A percentile compares a stretch with the other conserved stretches of the same genome.
These are phyloP conservation scores for Pythium chondricola DNA, from an alignment of 352 stramenopile genomes.

Conservation along the genomic window DNA sequence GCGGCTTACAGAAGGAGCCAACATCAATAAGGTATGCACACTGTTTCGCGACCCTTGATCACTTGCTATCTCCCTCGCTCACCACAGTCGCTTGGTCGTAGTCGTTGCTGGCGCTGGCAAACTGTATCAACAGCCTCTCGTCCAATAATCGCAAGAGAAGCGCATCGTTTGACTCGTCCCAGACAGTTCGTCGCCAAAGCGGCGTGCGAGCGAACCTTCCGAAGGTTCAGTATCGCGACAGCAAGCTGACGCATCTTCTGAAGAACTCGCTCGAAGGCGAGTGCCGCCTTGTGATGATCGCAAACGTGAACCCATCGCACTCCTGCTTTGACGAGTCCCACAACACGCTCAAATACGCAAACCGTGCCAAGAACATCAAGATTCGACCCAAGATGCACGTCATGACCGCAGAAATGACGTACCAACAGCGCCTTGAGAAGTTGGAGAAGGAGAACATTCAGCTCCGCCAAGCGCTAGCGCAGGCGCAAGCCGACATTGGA, in stretches of 20 bases:
- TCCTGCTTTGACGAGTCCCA: constrained; percentile 84
- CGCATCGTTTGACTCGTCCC: constrained; percentile 30
- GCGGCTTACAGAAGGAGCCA: constrained; percentile 50
- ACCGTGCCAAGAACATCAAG: constrained; percentile 89
- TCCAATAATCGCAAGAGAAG: constrained; percentile 26
- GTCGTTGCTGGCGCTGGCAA: constrained; percentile 75
- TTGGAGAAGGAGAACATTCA: constrained; percentile 48
- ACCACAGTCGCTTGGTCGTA: constrained; percentile 14
- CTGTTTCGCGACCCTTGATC: too few relatives aligned
- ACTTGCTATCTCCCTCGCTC: too few relatives aligned
- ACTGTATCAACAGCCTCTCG: constrained; percentile 87
- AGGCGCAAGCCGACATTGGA: constrained; percentile 26
- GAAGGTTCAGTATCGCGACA: constrained; percentile 82
- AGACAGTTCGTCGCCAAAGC: constrained; percentile 15
- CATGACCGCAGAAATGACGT: constrained; percentile 64
- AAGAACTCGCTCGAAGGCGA: constrained; percentile 88
- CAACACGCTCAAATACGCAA: constrained; percentile 88
- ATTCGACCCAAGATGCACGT: constrained; percentile 82
- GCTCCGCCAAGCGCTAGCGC: constrained; percentile 27
- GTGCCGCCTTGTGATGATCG: constrained; percentile 88
- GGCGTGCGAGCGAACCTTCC: constrained; percentile 17
- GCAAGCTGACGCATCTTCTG: constrained; percentile 81
- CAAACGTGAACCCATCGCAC: constrained; percentile 75
- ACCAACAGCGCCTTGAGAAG: constrained; percentile 49
- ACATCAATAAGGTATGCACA: constrained; percentile 52